Evolutionary conservation across 441 rosid genomes (phyloP), one percentile per base, ranked within the genome.

Genomic region (Erodium moschatum): DNA sequence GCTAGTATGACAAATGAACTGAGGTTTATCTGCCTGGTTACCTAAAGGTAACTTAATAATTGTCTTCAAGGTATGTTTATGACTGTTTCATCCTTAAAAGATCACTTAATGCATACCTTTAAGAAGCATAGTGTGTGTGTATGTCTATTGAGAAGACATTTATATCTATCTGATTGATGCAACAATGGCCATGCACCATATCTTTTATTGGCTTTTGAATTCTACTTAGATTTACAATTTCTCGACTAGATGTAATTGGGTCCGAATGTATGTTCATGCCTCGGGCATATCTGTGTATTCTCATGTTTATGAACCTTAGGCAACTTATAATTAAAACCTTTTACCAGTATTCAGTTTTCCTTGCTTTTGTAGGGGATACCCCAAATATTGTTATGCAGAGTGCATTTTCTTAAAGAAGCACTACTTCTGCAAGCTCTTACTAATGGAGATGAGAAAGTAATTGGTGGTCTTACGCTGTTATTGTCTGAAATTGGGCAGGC

Each of bases 401-500:
- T 89, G 73, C 93, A 81, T 69, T 85, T 86, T 70, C 95, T 93
- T 77, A 86, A 84, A 77, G 98, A 90, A 69, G 68, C 83, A 66
- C 95, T 90, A 67, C 91, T 93, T 74, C 75, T 85, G 62, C 92
- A 92, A 38, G 96, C 96, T 69, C 92, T 90, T 65, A 75, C 79
- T 52, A 85, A 82, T 74, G 83, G 88, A 75, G 92, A 90, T 79
- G 89, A 79, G 72, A 85, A 82, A 84, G 82, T 89, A 60, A 83
- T 90, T 75, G 83, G 85, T 78, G 98, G 98, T 74, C 87, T 93
- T 65, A 89, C 95, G 29, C 85, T 89, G 80, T 82, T 93, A 82
- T 76, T 93, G 89, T 87, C 96, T 42, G 98, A 93, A 81, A 90
- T 93, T 70, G 98, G 98, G 73, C 98, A 90, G 81, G 97, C 98